Base-by-base conservation (phyloP, 2,329 filamentous ascomycete genomes). In the Exophiala sp. region DNA sequence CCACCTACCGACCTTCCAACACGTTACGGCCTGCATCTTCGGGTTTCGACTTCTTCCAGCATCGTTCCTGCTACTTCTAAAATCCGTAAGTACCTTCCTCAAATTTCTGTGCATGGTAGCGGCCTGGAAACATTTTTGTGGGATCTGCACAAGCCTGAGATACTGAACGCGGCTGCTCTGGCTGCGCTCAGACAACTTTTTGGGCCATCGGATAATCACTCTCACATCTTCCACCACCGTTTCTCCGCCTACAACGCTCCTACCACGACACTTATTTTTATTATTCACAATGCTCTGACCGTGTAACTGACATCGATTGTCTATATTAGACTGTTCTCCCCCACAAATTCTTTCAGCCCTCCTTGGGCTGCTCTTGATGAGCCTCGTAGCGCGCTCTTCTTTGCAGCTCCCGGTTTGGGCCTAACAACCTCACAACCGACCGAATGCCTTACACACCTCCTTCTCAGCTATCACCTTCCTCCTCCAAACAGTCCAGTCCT, bases 401-500 rank as follows among this genome's bases (percentile, higher is more conserved):
- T 44, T 51, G 52, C 57, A 52, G 52, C 52, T 57, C 54, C 57
- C 49, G 59, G 52, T 54, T 52, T 44, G 34, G 53, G 34, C 32
- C 33, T 39, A 60, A 44, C 51, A 43, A 55, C 45, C 54, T 45
- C 47, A 52, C 39, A 55, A 58, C 55, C 55, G 62, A 52, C 69
- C 71, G 72, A 69, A 77, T 77, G 75, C 75, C 75, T 66, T 77
- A 77, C 72, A 77, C 73, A 69, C 72, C 75, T 57, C 75, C 75
- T 40, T 65, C 71, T 54, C 73, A 82, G 72, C 76, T 77, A 71
- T 82, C 81, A 64, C 81, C 81, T 70, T 75, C 76, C 65, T 75
- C 78, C 62, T 82, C 81, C 54, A 78, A 78, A 68, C 70, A 75
- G 47, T 74, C 69, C 65, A 79, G 75, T 61, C 78, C 77, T 60